phyloP scores from a whole-genome alignment of 345 rosid genomes.

The Citrus inodora region DNA sequence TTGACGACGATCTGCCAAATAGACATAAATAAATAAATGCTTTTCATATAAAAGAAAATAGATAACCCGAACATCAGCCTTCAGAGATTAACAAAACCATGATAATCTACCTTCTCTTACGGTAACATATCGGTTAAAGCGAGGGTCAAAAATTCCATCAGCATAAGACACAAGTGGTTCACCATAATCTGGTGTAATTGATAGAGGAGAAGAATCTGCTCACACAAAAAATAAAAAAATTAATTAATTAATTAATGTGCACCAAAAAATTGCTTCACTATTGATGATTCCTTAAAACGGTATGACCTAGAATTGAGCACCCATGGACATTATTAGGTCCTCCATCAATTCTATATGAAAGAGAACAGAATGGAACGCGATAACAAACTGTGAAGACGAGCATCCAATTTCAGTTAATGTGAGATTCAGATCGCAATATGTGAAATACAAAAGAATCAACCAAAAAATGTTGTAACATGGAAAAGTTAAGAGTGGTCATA shows the following conservation, averaged over 20 bases:
- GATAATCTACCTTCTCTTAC: constrained; percentile 75
- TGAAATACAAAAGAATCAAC: too few species aligned
- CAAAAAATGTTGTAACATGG: not conserved
- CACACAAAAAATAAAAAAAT: constrained; percentile 8
- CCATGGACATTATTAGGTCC: not conserved
- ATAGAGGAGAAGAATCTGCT: constrained; percentile 52
- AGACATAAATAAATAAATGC: not conserved
- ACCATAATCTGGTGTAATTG: constrained; percentile 85
- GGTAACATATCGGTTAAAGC: constrained; percentile 58
- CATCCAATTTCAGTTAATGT: too few species aligned
- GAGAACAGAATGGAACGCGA: too few species aligned
- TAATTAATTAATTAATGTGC: not conserved
- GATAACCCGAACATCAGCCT: not conserved
- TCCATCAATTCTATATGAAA: too few species aligned
- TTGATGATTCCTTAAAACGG: too few species aligned
- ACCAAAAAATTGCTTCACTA: not conserved
- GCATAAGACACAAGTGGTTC: constrained; percentile 64
- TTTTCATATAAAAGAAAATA: not conserved
- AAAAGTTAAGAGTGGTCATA: not conserved
- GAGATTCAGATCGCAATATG: too few species aligned
- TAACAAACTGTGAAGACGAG: too few species aligned
- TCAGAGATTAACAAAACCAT: not conserved
- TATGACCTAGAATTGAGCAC: not conserved
- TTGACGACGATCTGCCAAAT: constrained; percentile 58
- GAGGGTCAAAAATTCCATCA: constrained; percentile 79